These are phyloP conservation scores for Lecanicillium sp. DNA, from an alignment of 2,329 filamentous ascomycete species.

Conservation along the genomic window DNA sequence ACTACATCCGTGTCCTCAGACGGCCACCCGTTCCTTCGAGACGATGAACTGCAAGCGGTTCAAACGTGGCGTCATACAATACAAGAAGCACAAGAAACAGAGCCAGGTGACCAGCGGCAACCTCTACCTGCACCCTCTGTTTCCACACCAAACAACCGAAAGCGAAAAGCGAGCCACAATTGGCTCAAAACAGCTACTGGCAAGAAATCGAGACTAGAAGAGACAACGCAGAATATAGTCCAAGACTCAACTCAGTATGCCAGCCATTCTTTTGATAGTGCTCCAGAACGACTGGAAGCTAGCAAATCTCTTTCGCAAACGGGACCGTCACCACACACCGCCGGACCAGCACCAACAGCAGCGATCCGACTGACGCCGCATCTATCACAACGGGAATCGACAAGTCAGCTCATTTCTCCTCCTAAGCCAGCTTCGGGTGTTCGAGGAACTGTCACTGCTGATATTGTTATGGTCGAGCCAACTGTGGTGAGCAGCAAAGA, in stretches of 20 bases:
- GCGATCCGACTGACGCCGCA: not conserved
- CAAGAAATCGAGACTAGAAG: constrained; percentile 23
- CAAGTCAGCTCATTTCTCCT: constrained; percentile 9
- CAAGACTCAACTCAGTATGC: no score
- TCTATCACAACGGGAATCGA: not conserved
- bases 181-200: constrained; percentile 27
- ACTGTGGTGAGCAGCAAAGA: not conserved
- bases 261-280: not conserved
- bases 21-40: constrained; percentile 14
- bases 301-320: not conserved
- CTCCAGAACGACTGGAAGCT: not conserved
- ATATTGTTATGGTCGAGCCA: no score
- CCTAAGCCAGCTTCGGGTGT: not conserved
- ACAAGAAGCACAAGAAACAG: constrained; percentile 7
- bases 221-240: no score
- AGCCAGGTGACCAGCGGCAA: constrained; percentile 18
- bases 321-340: no score
- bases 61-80: constrained; percentile 28
- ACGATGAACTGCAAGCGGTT: constrained; percentile 25
- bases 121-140: constrained; percentile 16
- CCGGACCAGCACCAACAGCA: not conserved
- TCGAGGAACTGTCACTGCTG: not conserved
- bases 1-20: constrained; percentile 13
- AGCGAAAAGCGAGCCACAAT: constrained; percentile 18
- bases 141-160: constrained; percentile 14